A percentile compares a stretch with the other conserved stretches of the same genome.
Conservation (phyloP, 2,329 filamentous ascomycete species). For the Nemania bipapillata region DNA sequence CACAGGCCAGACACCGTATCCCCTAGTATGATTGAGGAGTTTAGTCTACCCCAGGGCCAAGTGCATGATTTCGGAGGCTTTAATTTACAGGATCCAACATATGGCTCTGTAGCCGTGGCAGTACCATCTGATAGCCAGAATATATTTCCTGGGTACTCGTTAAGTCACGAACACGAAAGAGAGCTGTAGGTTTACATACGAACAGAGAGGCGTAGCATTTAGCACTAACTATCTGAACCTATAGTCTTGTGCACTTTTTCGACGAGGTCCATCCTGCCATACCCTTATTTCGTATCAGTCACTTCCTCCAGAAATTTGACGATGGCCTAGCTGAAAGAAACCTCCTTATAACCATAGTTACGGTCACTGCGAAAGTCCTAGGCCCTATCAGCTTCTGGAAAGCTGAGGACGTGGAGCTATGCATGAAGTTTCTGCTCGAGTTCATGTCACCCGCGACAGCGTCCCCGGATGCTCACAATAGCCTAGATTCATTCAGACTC, state of each 20-base stretch:
- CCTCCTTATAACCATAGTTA: conserved; percentile 46
- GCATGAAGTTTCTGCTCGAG: conserved; percentile 42
- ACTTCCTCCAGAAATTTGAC: conserved; percentile 47
- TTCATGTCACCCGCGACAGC: conserved; percentile 32
- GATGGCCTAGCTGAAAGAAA: conserved; percentile 39
- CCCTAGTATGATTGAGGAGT: conserved; percentile 3
- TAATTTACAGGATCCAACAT: conserved; percentile 25
- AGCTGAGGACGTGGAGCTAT: conserved; percentile 41
- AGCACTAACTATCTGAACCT: conserved; percentile 6
- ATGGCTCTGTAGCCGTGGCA: conserved; percentile 10
- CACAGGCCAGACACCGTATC: neutral
- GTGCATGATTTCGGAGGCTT: conserved; percentile 22
- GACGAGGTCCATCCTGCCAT: conserved; percentile 49
- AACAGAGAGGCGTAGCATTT: neutral
- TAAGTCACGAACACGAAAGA: conserved; percentile 40
- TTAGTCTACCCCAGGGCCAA: conserved; percentile 9
- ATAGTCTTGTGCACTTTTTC: conserved; percentile 47
- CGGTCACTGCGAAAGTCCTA: conserved; percentile 48
- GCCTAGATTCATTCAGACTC: conserved; percentile 48
- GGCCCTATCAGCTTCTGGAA: conserved; percentile 42
- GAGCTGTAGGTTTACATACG: conserved; percentile 37
- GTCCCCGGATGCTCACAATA: conserved; percentile 20
- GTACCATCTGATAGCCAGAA: conserved; percentile 1
- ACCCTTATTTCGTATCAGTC: conserved; percentile 46
- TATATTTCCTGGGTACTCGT: conserved; percentile 40